Conservation (phyloP, 495 filamentous ascomycete genomes). For the Aspergillus saccharolyticus region DNA sequence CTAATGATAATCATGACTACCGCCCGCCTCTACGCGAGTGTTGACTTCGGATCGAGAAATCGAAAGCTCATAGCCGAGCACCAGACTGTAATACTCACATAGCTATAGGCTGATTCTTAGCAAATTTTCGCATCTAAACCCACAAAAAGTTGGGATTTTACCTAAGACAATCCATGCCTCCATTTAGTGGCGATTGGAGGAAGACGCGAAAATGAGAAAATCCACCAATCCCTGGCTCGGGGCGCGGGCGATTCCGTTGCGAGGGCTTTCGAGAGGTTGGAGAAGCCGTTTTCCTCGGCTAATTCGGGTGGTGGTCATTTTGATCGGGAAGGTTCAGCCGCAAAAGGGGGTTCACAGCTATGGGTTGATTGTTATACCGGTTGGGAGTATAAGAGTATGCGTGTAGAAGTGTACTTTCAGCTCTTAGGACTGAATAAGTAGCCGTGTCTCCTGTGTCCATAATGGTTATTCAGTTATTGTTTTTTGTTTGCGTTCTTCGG, state of each 20-base stretch:
- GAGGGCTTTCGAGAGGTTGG: not conserved
- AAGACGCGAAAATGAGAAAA: not conserved
- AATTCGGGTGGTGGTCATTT: not conserved
- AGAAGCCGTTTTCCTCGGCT: not conserved
- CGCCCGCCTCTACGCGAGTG: not conserved
- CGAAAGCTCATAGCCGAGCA: not conserved
- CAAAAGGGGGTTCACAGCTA: not conserved
- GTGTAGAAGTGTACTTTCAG: no score
- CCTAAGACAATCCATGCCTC: not conserved
- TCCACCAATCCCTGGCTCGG: not conserved
- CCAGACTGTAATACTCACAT: no score
- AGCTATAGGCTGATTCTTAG: no score
- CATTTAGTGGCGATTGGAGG: not conserved
- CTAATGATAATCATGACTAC: slow-evolving; percentile 2
- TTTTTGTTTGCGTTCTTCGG: no score
- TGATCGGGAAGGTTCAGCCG: not conserved
- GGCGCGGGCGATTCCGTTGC: not conserved
- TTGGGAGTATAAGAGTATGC: no score
- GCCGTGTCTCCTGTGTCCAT: no score
- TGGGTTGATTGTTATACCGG: no score
- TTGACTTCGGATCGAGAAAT: not conserved
- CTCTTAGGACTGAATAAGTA: no score
- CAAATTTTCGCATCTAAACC: not conserved
- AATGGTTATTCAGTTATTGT: no score
- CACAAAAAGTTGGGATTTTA: not conserved